These are phyloP conservation scores for Starmerella geochares DNA, from an alignment of 805 yeast genomes.

Conservation along the genomic window DNA sequence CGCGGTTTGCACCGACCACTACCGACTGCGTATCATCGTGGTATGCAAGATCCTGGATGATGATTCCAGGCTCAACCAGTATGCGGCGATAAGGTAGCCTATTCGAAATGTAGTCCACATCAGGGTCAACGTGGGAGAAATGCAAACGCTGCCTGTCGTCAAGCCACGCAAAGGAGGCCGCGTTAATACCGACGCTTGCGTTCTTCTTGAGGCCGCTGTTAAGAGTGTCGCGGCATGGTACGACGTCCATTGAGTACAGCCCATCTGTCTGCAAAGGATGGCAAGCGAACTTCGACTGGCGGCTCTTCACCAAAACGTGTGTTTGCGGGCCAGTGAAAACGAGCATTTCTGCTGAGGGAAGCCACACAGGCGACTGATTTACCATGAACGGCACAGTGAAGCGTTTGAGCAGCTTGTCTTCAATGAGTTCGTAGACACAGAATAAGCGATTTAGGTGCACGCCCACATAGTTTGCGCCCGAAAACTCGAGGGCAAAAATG, in stretches of 20 bases:
- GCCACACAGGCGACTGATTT: slow-evolving; percentile 16
- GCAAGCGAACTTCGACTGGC: slow-evolving; percentile 8
- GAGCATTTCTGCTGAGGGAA: slow-evolving; percentile 6
- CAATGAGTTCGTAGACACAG: slow-evolving; percentile 18
- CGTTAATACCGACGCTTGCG: no score
- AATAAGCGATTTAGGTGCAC: slow-evolving; percentile 18
- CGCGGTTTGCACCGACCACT: slow-evolving; percentile 1
- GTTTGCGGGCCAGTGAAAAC: slow-evolving; percentile 16
- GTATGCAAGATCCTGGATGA: background rate
- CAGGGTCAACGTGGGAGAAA: slow-evolving; percentile 1
- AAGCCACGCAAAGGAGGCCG: slow-evolving; percentile 12
- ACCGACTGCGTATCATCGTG: slow-evolving; percentile 1
- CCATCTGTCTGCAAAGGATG: slow-evolving; percentile 12
- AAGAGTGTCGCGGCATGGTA: background rate
- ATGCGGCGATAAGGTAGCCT: slow-evolving; percentile 10
- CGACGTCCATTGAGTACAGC: slow-evolving; percentile 7
- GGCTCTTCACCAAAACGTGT: slow-evolving; percentile 14
- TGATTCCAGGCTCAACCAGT: background rate
- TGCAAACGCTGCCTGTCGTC: slow-evolving; percentile 11
- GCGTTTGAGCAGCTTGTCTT: slow-evolving; percentile 13
- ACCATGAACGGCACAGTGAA: slow-evolving; percentile 19
- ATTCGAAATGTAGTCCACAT: slow-evolving; percentile 6
- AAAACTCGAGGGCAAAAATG: slow-evolving; percentile 10
- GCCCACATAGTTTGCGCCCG: slow-evolving; percentile 30
- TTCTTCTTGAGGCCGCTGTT: no score